Conservation (phyloP, 805 yeast species). For the Yamadazyma phyllophila region DNA sequence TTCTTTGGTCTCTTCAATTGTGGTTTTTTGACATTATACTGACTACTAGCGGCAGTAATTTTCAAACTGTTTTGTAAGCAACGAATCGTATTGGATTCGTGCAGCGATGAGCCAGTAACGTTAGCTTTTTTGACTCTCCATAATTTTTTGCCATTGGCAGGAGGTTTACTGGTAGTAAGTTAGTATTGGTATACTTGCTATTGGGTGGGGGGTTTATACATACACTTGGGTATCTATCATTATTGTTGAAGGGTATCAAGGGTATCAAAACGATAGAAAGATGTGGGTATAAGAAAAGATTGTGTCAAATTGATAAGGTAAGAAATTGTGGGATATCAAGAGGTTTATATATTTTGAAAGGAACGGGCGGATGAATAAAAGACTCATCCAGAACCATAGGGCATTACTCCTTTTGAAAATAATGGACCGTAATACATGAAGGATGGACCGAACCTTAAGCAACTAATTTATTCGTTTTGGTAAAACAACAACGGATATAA, state of each 20-base stretch:
- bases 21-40: constrained; percentile 34
- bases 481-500: constrained; percentile 1
- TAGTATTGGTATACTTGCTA: constrained; percentile 1
- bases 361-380: not conserved
- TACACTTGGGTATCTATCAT: constrained; percentile 14
- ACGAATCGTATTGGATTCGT: constrained; percentile 26
- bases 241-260: constrained; percentile 11
- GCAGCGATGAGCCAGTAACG: constrained; percentile 11
- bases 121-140: constrained; percentile 42
- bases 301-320: not conserved
- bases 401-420: constrained; percentile 4
- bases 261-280: constrained; percentile 8
- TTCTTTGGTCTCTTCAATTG: constrained; percentile 44
- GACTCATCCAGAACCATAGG: not conserved
- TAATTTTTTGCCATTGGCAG: constrained; percentile 44
- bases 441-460: constrained; percentile 3
- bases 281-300: constrained; percentile 7
- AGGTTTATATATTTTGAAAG: constrained; percentile 4
- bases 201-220: constrained; percentile 3
- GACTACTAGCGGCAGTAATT: constrained; percentile 39
- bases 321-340: not conserved
- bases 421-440: not conserved
- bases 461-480: constrained; percentile 9
- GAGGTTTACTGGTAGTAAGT: constrained; percentile 25
- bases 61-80: constrained; percentile 43